Percentiles rank a stretch among this genome's conserved stretches.
phyloP scores from a whole-genome alignment of 768 basidiomycete genomes.

The Auriculariales sp. region DNA sequence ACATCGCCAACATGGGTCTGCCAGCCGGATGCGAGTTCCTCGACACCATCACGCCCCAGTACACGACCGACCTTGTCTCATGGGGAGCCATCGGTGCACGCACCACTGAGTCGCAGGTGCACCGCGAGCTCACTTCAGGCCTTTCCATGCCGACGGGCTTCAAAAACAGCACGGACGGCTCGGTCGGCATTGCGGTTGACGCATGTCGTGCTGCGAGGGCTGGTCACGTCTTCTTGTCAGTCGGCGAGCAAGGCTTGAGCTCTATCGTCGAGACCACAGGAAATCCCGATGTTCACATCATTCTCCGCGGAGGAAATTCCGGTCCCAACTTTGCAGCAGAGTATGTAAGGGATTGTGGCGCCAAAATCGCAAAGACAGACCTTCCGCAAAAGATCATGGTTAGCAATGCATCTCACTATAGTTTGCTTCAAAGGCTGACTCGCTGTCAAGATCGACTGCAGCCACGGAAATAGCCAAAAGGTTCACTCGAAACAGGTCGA shows the following conservation, averaged over 20 bases:
- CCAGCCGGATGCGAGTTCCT: constrained; percentile 97
- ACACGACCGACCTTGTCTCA: constrained; percentile 81
- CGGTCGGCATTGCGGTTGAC: constrained; percentile 78
- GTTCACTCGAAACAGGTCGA: constrained; percentile 79
- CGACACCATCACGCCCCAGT: constrained; percentile 66
- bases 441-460: constrained; percentile 69
- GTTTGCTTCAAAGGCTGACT: background rate
- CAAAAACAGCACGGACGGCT: constrained; percentile 95
- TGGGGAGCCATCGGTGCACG: constrained; percentile 96
- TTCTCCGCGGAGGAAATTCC: constrained; percentile 76
- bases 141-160: constrained; percentile 96
- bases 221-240: constrained; percentile 91
- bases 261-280: constrained; percentile 95
- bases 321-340: constrained; percentile 84
- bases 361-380: constrained; percentile 65
- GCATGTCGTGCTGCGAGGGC: constrained; percentile 84
- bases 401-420: background rate
- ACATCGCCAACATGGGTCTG: constrained; percentile 79
- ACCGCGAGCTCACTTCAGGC: constrained; percentile 74
- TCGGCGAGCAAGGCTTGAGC: constrained; percentile 91
- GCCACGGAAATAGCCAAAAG: constrained; percentile 90
- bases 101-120: constrained; percentile 87
- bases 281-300: constrained; percentile 87
- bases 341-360: constrained; percentile 60
- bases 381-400: constrained; percentile 81